A percentile compares a stretch with the other conserved stretches of the same genome.
Evolutionary conservation across 2,329 filamentous ascomycete genomes (phyloP).

Genomic region (Cordyceps militaris): DNA sequence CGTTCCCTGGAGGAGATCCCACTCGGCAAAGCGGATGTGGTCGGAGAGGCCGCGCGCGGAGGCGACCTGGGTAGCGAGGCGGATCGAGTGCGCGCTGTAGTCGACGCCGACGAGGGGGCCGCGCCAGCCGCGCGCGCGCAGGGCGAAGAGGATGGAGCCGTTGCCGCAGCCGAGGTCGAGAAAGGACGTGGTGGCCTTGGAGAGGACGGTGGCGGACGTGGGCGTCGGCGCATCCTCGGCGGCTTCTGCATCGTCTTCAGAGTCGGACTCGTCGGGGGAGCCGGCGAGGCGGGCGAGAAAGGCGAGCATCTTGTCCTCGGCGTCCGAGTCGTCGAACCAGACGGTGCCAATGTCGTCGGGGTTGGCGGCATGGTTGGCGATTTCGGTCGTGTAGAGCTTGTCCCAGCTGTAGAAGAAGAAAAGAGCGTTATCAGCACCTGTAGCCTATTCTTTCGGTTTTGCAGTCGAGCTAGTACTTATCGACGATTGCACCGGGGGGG

Average conservation of each 20-base stretch:
- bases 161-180: slow-evolving; percentile 93
- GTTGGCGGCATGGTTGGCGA: slow-evolving; percentile 64
- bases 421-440: no score
- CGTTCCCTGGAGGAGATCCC: slow-evolving; percentile 53
- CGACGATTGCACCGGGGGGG: no score
- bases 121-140: slow-evolving; percentile 57
- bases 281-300: slow-evolving; percentile 47
- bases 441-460: no score
- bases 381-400: slow-evolving; percentile 62
- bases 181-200: slow-evolving; percentile 45
- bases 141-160: slow-evolving; percentile 79
- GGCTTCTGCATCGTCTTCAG: slow-evolving; percentile 20
- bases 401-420: slow-evolving; percentile 71
- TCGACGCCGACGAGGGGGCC: slow-evolving; percentile 80
- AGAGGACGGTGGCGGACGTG: slow-evolving; percentile 1
- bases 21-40: slow-evolving; percentile 42
- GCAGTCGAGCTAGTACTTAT: no score
- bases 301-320: slow-evolving; percentile 69
- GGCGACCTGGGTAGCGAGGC: slow-evolving; percentile 63
- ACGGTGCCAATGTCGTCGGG: slow-evolving; percentile 77
- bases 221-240: background rate
- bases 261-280: slow-evolving; percentile 15
- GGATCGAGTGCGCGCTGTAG: slow-evolving; percentile 70
- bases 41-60: slow-evolving; percentile 16
- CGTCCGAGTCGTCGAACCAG: slow-evolving; percentile 93